Evolutionary conservation across 345 rosid genomes (phyloP).

Genomic region (Citrus medica): DNA sequence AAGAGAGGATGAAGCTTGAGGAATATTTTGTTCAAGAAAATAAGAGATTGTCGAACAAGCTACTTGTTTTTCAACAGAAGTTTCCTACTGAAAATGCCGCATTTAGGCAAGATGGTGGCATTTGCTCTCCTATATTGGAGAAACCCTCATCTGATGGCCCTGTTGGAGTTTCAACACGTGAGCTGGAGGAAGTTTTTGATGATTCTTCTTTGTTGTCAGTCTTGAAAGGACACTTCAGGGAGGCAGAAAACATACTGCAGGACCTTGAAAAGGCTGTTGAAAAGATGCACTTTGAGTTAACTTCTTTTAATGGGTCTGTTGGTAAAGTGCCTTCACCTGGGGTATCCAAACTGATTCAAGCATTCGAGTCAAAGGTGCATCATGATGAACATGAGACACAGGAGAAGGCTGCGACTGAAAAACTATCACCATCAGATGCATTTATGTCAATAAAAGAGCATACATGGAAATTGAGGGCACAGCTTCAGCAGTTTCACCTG

Average conservation of each 20-base stretch:
- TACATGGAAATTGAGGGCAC: slow-evolving; percentile 45
- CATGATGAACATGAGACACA: slow-evolving; percentile 50
- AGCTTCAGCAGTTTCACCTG: slow-evolving; percentile 48
- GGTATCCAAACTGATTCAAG: slow-evolving; percentile 73
- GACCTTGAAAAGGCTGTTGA: slow-evolving; percentile 59
- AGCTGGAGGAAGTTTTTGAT: slow-evolving; percentile 31
- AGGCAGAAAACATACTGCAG: slow-evolving; percentile 48
- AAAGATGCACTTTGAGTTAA: slow-evolving; percentile 35
- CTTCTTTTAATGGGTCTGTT: slow-evolving; percentile 29
- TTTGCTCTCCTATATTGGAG: slow-evolving; percentile 11
- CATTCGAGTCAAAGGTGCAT: slow-evolving; percentile 72
- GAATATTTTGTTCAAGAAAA: slow-evolving; percentile 46
- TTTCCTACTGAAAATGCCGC: slow-evolving; percentile 42
- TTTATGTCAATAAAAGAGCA: slow-evolving; percentile 43
- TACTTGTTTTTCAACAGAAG: slow-evolving; percentile 48
- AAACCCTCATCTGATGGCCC: slow-evolving; percentile 13
- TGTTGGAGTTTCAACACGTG: slow-evolving; percentile 8
- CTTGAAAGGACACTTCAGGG: slow-evolving; percentile 47
- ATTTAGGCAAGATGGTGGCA: slow-evolving; percentile 21
- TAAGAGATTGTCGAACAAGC: slow-evolving; percentile 52
- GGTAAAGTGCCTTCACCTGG: slow-evolving; percentile 43
- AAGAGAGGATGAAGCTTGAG: slow-evolving; percentile 41
- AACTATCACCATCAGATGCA: slow-evolving; percentile 36
- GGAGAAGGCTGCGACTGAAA: slow-evolving; percentile 28
- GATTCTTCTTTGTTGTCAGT: slow-evolving; percentile 37